A percentile compares a stretch with the other conserved stretches of the same genome.
These are phyloP conservation scores for Oryza australiensis DNA, from an alignment of 176 grass and related monocot species.

Conservation along the genomic window DNA sequence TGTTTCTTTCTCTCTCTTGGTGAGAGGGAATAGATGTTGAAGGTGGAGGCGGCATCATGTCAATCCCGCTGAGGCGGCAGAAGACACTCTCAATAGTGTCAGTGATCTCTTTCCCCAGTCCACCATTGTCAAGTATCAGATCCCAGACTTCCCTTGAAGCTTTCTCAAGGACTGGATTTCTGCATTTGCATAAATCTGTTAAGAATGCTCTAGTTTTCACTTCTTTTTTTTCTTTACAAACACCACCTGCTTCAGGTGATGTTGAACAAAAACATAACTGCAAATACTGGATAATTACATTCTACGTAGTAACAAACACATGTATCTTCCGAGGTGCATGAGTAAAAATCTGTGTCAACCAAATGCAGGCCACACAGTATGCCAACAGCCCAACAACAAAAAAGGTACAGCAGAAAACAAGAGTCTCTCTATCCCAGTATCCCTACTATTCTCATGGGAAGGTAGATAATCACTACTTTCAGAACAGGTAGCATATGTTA, in stretches of 20 bases:
- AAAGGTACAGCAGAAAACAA: background rate
- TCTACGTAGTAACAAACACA: background rate
- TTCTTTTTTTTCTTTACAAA: background rate
- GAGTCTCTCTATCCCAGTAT: background rate
- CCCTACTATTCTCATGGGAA: background rate
- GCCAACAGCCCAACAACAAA: background rate
- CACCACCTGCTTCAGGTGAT: background rate
- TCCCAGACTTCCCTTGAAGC: conserved; percentile 93
- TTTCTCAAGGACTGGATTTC: conserved; percentile 93
- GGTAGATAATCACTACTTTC: background rate
- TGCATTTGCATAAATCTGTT: conserved; percentile 43
- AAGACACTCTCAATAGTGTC: conserved; percentile 88
- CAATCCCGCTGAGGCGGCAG: conserved; percentile 55
- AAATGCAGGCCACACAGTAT: background rate
- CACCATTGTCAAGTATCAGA: conserved; percentile 68
- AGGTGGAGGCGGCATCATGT: conserved; percentile 37
- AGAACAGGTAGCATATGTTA: background rate
- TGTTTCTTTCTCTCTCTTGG: conserved; percentile 40
- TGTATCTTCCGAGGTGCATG: background rate
- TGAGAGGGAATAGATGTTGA: conserved; percentile 15
- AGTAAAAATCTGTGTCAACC: background rate
- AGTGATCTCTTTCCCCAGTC: conserved; percentile 83
- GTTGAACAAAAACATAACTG: background rate
- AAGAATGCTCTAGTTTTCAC: background rate
- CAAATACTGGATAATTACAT: conserved; percentile 7